These are phyloP conservation scores for Epichloe brachyelytri DNA, from an alignment of 2,329 filamentous ascomycete genomes.

Conservation along the genomic window DNA sequence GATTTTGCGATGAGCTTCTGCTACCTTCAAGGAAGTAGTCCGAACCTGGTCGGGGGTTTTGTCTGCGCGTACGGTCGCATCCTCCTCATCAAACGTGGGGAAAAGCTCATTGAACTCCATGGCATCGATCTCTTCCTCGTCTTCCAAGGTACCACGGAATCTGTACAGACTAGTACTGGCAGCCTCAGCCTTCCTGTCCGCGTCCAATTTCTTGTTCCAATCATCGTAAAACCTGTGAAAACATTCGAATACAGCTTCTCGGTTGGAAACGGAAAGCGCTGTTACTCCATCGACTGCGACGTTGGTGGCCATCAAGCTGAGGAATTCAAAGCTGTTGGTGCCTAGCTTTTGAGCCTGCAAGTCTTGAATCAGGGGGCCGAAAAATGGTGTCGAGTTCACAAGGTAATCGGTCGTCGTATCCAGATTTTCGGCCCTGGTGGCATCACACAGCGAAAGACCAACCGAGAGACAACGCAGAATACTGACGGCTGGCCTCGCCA, in stretches of 20 bases:
- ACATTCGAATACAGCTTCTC: conserved; percentile 47
- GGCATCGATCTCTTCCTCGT: conserved; percentile 61
- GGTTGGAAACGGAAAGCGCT: conserved; percentile 27
- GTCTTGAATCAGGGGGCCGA: conserved; percentile 32
- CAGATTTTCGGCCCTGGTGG: conserved; percentile 28
- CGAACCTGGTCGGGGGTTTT: conserved; percentile 31
- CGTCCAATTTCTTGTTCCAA: conserved; percentile 66
- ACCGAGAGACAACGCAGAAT: conserved; percentile 69
- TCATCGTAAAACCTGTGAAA: conserved; percentile 64
- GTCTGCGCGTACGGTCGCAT: conserved; percentile 18
- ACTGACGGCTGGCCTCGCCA: conserved; percentile 64
- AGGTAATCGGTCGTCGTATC: conserved; percentile 25
- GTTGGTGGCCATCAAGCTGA: conserved; percentile 21
- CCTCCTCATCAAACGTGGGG: conserved; percentile 52
- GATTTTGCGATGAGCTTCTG: conserved; percentile 44
- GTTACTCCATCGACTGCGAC: conserved; percentile 34
- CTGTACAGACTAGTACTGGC: conserved; percentile 67
- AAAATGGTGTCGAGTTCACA: conserved; percentile 38
- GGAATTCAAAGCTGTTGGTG: conserved; percentile 29
- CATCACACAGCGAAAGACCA: conserved; percentile 51
- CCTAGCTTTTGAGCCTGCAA: conserved; percentile 10
- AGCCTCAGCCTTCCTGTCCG: conserved; percentile 64
- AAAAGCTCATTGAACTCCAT: conserved; percentile 72
- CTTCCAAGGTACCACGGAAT: conserved; percentile 65
- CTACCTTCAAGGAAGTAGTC: conserved; percentile 46